A percentile compares a stretch with the other conserved stretches of the same genome.
phyloP scores from a whole-genome alignment of 2,329 filamentous ascomycete species.

The Xylaria multiplex region DNA sequence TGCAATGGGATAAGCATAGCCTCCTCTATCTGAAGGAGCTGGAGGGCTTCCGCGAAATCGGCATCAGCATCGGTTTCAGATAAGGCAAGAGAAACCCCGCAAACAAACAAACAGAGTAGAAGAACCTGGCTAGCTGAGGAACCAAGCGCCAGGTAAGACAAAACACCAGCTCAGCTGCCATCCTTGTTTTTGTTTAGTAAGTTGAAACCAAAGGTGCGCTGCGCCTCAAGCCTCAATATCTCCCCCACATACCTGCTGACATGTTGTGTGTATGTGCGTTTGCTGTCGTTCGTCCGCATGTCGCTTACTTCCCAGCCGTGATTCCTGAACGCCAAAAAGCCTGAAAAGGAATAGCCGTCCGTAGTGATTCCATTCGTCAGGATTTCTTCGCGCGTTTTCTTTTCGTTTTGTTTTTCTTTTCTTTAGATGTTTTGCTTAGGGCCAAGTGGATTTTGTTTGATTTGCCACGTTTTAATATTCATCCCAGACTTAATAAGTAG shows the following conservation, averaged over 20 bases:
- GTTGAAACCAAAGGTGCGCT: not conserved
- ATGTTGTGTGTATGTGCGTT: conserved; percentile 7
- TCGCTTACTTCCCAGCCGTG: conserved; percentile 15
- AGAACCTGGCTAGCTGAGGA: not conserved
- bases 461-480: not conserved
- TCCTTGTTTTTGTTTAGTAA: conserved; percentile 1
- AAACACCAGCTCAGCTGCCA: conserved; percentile 6
- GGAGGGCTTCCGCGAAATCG: not conserved
- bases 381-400: not conserved
- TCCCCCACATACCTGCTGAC: conserved; percentile 12
- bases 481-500: conserved; percentile 2
- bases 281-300: conserved; percentile 7
- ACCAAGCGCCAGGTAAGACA: not conserved
- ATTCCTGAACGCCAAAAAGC: conserved; percentile 21
- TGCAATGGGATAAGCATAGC: conserved; percentile 5
- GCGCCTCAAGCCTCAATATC: conserved; percentile 18
- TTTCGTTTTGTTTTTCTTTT: conserved; percentile 4
- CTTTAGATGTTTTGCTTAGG: not conserved
- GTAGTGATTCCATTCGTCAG: conserved; percentile 3
- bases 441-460: not conserved
- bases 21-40: not conserved
- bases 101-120: not conserved
- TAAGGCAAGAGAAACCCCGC: not conserved
- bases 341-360: conserved; percentile 17
- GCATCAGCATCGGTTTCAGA: not conserved